A percentile compares a stretch with the other conserved stretches of the same genome.
Conservation (phyloP, 108 stramenopile species). For the Poteriospumella lacustris region DNA sequence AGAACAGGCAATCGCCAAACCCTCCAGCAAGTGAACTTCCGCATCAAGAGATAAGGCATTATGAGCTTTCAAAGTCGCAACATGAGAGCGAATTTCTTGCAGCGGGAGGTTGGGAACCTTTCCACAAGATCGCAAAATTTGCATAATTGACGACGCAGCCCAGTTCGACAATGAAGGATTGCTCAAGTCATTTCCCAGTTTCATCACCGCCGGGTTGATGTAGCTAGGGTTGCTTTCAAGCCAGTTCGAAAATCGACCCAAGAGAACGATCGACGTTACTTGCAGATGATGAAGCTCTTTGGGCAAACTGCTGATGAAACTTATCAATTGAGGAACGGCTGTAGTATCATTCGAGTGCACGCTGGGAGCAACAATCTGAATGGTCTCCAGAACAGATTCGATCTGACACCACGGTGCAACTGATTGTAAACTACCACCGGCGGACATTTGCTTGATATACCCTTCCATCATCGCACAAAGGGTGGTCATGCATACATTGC, state of each 20-base stretch:
- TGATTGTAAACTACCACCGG: not conserved
- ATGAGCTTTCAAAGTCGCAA: not conserved
- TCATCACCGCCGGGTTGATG: not conserved
- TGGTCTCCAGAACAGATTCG: not conserved
- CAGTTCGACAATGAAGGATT: not conserved
- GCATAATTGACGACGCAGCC: not conserved
- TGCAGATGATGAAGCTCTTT: not conserved
- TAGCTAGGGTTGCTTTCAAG: not conserved
- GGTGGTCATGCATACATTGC: not conserved
- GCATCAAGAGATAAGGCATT: not conserved
- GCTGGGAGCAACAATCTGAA: not conserved
- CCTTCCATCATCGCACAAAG: not conserved
- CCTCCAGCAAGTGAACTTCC: not conserved
- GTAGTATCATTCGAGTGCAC: not conserved
- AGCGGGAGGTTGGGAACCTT: not conserved
- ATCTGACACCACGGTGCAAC: not conserved
- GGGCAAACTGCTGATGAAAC: not conserved
- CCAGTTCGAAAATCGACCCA: not conserved
- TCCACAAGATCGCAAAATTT: not conserved
- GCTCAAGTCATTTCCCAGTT: not conserved
- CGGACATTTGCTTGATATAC: not conserved
- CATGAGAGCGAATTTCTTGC: not conserved
- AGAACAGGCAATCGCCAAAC: not conserved
- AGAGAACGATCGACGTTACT: not conserved
- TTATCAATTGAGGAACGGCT: not conserved